Conservation (phyloP, 345 rosid genomes). For the Xanthoceras sorbifolium region DNA sequence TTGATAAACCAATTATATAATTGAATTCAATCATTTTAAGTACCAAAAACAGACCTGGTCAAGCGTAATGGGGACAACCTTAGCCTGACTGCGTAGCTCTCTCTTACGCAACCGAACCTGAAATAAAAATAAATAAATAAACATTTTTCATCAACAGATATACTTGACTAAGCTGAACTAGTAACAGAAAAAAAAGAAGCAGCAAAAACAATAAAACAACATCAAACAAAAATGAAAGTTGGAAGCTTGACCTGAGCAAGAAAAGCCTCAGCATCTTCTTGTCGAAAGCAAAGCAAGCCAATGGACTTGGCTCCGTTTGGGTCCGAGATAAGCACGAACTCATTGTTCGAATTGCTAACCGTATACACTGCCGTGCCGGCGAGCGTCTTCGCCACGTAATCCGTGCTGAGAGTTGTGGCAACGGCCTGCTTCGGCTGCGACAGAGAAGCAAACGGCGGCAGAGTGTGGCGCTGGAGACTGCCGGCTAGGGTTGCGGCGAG, state of each 20-base stretch:
- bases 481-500: conserved; percentile 40
- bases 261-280: conserved; percentile 91
- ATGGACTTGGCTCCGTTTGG: conserved; percentile 80
- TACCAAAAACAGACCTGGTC: conserved; percentile 60
- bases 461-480: conserved; percentile 9
- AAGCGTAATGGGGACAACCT: conserved; percentile 86
- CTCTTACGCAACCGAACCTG: conserved; percentile 80
- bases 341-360: conserved; percentile 85
- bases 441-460: conserved; percentile 63
- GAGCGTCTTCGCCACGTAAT: conserved; percentile 72
- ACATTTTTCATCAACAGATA: background rate
- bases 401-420: conserved; percentile 43
- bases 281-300: conserved; percentile 89
- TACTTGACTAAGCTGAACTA: background rate
- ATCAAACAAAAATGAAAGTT: background rate
- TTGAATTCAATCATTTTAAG: too few relatives aligned
- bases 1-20: too few relatives aligned
- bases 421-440: conserved; percentile 53
- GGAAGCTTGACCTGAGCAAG: conserved; percentile 68
- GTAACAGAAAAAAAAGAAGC: background rate
- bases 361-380: conserved; percentile 80
- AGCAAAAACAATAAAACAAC: background rate
- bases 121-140: background rate
- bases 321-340: conserved; percentile 94
- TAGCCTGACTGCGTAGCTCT: conserved; percentile 67